Evolutionary conservation across 164 flowering plant genomes (phyloP), one percentile per base, ranked within the genome.

Genomic region (Liriodendron chinense): DNA sequence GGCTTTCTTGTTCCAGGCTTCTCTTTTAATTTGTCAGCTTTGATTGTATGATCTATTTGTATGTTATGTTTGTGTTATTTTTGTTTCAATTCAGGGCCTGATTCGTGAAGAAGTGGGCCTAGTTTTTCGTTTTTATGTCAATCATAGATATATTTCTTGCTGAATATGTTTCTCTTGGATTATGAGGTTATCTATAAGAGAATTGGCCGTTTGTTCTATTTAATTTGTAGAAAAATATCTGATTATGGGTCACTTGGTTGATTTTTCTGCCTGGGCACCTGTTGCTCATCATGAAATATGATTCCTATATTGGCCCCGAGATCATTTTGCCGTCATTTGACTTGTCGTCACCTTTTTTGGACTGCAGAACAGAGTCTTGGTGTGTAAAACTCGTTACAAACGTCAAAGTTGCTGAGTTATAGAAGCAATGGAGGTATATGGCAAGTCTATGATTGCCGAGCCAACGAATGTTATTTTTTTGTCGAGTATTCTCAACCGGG

Each of bases 401-500:
- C 53, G 59, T 57, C 26, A 59, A 77, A 43, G 75, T 65, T 72
- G 72, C 66, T 34, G 71, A 25, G 53, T 62, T 50, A 71, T 47
- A 74, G 53, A 76, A 82, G 76, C 79, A 70, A 92, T 92, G 96
- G 98, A 92, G 89, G 93, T 89, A 85, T 84, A 62, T 85, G 94
- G 90, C 23, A 91, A 89, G 81, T 84, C 90, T 78, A 78, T 86
- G 85, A 85, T 84, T 67, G 86, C 89, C 61, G 90, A 77, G 68
- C 86, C 93, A 74, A 82, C 92, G 61, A 92, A 92, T 83, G 97
- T 93, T 86, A 88, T 96, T 87, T 96, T 76, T 80, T 82, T 96
- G 82, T 96, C 98, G 25, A 90, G 87, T 82, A 92, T 96, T 82
- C 87, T 96, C 49, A 98, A 96, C 82, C 85, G 86, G 47, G 96